phyloP scores from a whole-genome alignment of 179 eudicot species.

The Monotropa hypopitys region DNA sequence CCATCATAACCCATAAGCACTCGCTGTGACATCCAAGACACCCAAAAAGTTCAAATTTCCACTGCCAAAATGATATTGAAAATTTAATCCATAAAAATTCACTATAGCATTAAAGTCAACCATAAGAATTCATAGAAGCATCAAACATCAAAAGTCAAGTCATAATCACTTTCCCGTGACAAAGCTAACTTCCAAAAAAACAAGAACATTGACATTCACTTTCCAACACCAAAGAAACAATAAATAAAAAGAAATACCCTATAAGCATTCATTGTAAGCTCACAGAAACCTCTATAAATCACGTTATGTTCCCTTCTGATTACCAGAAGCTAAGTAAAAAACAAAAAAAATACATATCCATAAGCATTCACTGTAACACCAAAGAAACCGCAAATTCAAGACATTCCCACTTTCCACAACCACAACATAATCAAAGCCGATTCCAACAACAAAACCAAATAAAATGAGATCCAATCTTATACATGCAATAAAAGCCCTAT shows the following conservation, averaged over 20 bases:
- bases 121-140: conserved; percentile 30
- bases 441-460: not conserved
- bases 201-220: not conserved
- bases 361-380: conserved; percentile 33
- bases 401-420: conserved; percentile 9
- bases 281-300: not conserved
- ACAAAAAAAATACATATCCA: not conserved
- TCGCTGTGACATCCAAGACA: not conserved
- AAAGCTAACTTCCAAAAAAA: not conserved
- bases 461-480: conserved; percentile 23
- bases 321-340: not conserved
- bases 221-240: conserved; percentile 1
- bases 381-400: conserved; percentile 16
- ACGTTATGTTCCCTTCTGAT: not conserved
- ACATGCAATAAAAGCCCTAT: conserved; percentile 15
- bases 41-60: not conserved
- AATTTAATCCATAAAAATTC: not conserved
- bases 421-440: conserved; percentile 8
- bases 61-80: not conserved
- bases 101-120: not conserved
- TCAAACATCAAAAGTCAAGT: conserved; percentile 14
- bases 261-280: not conserved
- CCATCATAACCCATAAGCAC: conserved; percentile 34
- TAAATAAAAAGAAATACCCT: no score
- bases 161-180: not conserved